These are phyloP conservation scores for Cadophora malorum DNA, from an alignment of 2,329 filamentous ascomycete genomes.

Conservation along the genomic window DNA sequence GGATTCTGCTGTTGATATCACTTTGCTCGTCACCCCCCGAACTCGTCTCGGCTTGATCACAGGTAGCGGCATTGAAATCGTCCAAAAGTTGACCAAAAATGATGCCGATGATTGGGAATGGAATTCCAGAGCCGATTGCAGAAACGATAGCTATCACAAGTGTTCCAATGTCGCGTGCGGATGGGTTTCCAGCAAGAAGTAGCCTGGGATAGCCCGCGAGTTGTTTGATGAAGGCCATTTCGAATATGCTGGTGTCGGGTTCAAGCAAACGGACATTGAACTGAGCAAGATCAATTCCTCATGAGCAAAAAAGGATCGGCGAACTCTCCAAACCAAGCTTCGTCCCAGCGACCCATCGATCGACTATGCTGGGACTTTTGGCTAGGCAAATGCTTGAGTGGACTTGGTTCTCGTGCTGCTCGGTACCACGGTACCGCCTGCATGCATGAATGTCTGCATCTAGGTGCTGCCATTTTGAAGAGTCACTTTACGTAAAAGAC, in stretches of 20 bases:
- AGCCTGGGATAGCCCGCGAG: constrained; percentile 29
- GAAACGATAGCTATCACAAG: constrained; percentile 50
- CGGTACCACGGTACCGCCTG: constrained; percentile 6
- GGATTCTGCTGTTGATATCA: constrained; percentile 53
- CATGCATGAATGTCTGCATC: constrained; percentile 4
- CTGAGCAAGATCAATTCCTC: not conserved
- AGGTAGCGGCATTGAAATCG: constrained; percentile 62
- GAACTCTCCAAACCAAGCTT: constrained; percentile 8
- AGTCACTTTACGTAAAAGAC: constrained; percentile 1
- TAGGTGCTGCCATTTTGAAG: not conserved
- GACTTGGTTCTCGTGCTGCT: constrained; percentile 3
- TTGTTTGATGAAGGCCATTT: constrained; percentile 25
- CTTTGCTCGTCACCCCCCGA: constrained; percentile 15
- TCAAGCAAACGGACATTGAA: not conserved
- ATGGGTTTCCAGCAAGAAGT: constrained; percentile 30
- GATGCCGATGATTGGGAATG: constrained; percentile 68
- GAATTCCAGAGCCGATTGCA: constrained; percentile 63
- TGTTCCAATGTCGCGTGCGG: constrained; percentile 41
- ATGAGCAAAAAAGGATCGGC: not conserved
- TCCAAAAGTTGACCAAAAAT: constrained; percentile 70
- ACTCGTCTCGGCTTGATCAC: constrained; percentile 21
- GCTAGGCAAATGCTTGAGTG: constrained; percentile 19
- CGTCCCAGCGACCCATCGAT: not conserved
- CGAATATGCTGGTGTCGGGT: not conserved
- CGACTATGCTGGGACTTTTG: not conserved